Conservation (phyloP, 2,329 filamentous ascomycete genomes). For the Fonsecaea erecta region DNA sequence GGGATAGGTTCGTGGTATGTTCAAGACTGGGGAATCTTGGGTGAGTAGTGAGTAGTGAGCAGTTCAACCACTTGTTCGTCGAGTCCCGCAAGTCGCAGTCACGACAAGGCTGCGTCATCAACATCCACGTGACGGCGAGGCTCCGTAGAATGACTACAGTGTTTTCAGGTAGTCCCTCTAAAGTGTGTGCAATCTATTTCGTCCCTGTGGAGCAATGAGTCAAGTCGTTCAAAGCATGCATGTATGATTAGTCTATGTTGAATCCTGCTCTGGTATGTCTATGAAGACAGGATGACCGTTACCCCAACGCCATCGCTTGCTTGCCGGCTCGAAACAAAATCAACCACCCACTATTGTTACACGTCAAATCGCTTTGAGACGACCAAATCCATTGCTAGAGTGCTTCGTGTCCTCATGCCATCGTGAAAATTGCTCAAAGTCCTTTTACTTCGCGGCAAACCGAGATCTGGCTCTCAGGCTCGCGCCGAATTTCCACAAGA, state of each 20-base stretch:
- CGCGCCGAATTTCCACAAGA: conserved; percentile 42
- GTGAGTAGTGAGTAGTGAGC: too few species aligned
- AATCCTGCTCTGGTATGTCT: not conserved
- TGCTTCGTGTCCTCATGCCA: not conserved
- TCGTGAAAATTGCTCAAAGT: not conserved
- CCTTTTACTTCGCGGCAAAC: conserved; percentile 39
- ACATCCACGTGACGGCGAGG: not conserved
- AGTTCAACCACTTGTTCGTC: too few species aligned
- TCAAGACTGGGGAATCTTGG: not conserved
- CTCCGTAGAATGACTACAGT: too few species aligned
- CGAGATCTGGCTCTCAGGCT: conserved; percentile 42
- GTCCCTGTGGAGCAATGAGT: not conserved
- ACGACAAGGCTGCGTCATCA: not conserved
- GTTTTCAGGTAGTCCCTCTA: too few species aligned
- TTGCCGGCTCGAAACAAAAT: not conserved
- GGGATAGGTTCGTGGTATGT: not conserved
- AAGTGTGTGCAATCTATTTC: not conserved
- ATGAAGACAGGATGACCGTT: not conserved
- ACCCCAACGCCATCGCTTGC: conserved; percentile 12
- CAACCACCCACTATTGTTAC: not conserved
- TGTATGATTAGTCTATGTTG: not conserved
- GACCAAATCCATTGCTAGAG: not conserved
- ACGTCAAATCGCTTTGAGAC: not conserved
- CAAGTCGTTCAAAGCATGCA: not conserved
- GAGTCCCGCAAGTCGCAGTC: not conserved